phyloP scores from a whole-genome alignment of 2,329 filamentous ascomycete species.

The Fusarium sambucinum region DNA sequence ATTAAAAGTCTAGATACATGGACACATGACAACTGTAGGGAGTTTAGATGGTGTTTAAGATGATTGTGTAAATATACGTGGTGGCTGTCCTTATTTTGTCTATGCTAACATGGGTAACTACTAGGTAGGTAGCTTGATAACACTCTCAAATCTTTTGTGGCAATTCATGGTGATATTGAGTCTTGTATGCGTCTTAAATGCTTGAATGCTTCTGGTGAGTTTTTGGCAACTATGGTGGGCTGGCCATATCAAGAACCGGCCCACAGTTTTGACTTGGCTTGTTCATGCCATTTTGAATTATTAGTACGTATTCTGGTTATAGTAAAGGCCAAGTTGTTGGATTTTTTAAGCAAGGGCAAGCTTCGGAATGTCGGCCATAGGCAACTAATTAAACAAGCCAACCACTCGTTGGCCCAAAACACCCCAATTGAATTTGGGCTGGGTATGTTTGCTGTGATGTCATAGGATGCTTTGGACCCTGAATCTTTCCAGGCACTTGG shows the following conservation, averaged over 20 bases:
- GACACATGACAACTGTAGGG: background rate
- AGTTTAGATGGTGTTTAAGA: background rate
- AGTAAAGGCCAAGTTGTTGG: background rate
- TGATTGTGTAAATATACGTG: background rate
- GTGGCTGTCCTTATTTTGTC: background rate
- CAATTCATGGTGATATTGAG: constrained; percentile 30
- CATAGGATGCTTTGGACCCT: constrained; percentile 9
- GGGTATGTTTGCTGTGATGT: background rate
- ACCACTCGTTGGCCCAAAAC: background rate
- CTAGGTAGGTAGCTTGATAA: constrained; percentile 27
- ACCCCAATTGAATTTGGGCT: background rate
- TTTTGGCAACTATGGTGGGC: background rate
- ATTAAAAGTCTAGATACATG: background rate
- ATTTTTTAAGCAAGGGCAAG: background rate
- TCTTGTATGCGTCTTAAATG: background rate
- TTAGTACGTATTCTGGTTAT: background rate
- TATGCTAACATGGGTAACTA: background rate
- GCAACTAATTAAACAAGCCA: background rate
- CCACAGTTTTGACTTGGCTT: background rate
- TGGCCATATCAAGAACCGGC: background rate
- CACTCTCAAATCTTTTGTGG: constrained; percentile 16
- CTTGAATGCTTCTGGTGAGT: background rate
- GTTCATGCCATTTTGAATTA: background rate
- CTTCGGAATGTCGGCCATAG: background rate
- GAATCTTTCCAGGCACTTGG: constrained; percentile 7